Evolutionary conservation across 176 grass and related monocot genomes (phyloP), one percentile per base, ranked within the genome.

Genomic region (Alloteropsis semialata): DNA sequence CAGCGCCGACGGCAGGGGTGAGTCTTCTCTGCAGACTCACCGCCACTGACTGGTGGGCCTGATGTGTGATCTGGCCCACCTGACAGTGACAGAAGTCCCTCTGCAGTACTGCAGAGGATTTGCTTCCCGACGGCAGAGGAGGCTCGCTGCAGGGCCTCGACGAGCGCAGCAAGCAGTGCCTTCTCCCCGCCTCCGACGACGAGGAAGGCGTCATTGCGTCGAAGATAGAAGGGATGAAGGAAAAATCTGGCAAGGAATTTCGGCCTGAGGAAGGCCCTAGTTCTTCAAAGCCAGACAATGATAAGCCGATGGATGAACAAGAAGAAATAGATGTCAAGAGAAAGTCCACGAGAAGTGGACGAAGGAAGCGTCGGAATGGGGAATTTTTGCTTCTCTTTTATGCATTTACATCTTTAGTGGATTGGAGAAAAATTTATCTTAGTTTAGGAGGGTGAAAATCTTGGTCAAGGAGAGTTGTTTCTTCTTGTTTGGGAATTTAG

Each of bases 301-400:
- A 76, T 39, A 42, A 80, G 39, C 22, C 38, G 38, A 82, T 78
- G 55, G 10, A 12, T 77, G 87, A 86, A 55, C 59, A 70, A 43
- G 82, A 88, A 36, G 79, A 84, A 89, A 42, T 73, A 56, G 43
- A 55, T 63, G 82, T 12, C 38, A 82, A 92, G 68, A 46, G 5
- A 13, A 84, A 88, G 36, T 84, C 89, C 42, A 88, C 89, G 69
- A 93, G 93, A 80, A 88, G 90, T 69, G 87, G 46, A 11, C 69
- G 89, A 72, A 95, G 91, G 87, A 90, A 90, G 51, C 65, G 42
- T n/a, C 83, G 93, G 2, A 61, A 50, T 78, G 25, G 36, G 57
- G 59, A 83, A 44, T 13, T 13, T 69, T 75, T 50, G 55, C 16
- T 44, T n/a, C 45, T 69, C 10, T 43, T 38, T 4, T 37, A 65